Conservation (phyloP, 768 basidiomycete genomes). For the Nidularia pulvinata region DNA sequence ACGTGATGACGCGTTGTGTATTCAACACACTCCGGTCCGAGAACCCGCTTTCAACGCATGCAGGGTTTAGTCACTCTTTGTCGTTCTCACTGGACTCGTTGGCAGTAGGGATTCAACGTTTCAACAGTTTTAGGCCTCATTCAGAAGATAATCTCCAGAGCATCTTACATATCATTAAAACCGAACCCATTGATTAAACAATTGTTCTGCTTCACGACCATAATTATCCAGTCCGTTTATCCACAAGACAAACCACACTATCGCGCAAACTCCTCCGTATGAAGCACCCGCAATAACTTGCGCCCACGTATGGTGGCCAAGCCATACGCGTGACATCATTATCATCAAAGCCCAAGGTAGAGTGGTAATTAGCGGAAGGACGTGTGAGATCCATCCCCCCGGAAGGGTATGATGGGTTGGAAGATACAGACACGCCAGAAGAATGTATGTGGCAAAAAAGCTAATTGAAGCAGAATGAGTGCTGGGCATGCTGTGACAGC, state of each 20-base stretch:
- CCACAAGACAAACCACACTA: conserved; percentile 64
- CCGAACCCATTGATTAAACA: conserved; percentile 3
- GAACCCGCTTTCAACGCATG: neutral
- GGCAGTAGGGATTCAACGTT: no score
- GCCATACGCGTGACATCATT: conserved; percentile 66
- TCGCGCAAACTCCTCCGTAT: conserved; percentile 54
- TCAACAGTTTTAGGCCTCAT: no score
- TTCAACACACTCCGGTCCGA: neutral
- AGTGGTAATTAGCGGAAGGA: conserved; percentile 41
- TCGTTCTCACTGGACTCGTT: no score
- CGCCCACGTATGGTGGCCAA: conserved; percentile 74
- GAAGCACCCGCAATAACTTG: conserved; percentile 63
- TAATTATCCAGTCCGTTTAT: conserved; percentile 21
- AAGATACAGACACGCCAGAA: conserved; percentile 55
- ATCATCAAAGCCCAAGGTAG: conserved; percentile 58
- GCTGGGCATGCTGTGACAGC: conserved; percentile 68
- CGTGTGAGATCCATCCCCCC: conserved; percentile 29
- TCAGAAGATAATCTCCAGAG: no score
- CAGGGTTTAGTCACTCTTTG: no score
- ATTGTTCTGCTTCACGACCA: conserved; percentile 17
- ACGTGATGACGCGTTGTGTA: neutral
- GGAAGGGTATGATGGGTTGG: conserved; percentile 60
- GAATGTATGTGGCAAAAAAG: conserved; percentile 61
- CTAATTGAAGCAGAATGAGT: conserved; percentile 75
- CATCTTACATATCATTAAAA: no score